Conservation (phyloP, 2,329 filamentous ascomycete genomes). For the Talaromyces sp. region DNA sequence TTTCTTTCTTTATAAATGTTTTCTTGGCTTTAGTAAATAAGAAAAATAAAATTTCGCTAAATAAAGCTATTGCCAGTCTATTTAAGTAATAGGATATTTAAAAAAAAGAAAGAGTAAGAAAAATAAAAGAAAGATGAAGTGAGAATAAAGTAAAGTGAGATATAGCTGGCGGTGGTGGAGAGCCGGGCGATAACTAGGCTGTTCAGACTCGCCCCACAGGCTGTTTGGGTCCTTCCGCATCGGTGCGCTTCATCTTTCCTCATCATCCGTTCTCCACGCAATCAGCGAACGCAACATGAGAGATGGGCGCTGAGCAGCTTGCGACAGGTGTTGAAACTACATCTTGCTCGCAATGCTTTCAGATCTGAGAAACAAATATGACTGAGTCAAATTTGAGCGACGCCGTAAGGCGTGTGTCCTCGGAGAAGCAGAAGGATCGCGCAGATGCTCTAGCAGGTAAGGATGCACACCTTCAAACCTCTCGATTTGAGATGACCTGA, state of each 20-base stretch:
- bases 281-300: neutral
- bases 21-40: too few relatives aligned
- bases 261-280: neutral
- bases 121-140: neutral
- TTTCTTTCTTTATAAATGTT: too few relatives aligned
- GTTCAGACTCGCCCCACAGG: neutral
- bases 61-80: neutral
- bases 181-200: neutral
- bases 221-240: neutral
- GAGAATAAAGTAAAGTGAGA: neutral
- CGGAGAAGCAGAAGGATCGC: constrained; percentile 43
- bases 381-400: constrained; percentile 38
- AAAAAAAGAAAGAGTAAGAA: neutral
- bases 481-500: constrained; percentile 14
- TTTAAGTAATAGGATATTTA: neutral
- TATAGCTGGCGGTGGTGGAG: neutral
- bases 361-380: constrained; percentile 23
- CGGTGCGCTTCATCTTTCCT: neutral
- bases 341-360: neutral
- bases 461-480: constrained; percentile 3
- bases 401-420: constrained; percentile 38
- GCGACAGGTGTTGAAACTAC: neutral
- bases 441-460: constrained; percentile 46
- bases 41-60: neutral
- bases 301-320: neutral